Evolutionary conservation across 2,329 filamentous ascomycete species (phyloP).

Genomic region (Colletotrichum higginsianum): DNA sequence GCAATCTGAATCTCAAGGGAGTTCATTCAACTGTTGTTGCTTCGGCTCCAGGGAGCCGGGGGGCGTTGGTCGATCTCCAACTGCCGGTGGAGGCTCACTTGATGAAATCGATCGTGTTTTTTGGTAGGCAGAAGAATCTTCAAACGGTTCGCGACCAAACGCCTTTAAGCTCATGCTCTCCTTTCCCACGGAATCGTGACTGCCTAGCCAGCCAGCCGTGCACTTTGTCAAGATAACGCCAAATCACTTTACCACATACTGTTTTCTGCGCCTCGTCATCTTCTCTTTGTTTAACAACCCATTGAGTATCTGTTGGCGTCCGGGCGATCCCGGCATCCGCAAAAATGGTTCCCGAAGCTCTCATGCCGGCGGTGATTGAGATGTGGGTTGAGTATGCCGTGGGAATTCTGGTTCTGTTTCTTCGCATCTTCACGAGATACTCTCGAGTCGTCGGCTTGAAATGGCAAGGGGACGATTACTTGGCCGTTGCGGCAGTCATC

Average conservation of each 20-base stretch:
- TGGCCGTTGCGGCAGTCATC: conserved; percentile 27
- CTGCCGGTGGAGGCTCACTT: not conserved
- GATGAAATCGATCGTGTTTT: not conserved
- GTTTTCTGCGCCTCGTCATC: too few relatives aligned
- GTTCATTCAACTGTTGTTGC: not conserved
- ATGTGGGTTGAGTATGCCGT: conserved; percentile 39
- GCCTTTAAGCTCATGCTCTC: not conserved
- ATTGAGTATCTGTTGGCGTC: not conserved
- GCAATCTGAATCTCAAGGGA: not conserved
- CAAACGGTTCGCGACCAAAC: not conserved
- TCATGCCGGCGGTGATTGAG: conserved; percentile 35
- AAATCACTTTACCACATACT: not conserved
- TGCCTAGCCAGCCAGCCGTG: too few relatives aligned
- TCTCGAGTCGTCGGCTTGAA: conserved; percentile 24
- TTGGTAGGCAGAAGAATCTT: not conserved
- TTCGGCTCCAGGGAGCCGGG: not conserved
- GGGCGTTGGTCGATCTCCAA: conserved; percentile 1
- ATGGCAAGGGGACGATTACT: conserved; percentile 37
- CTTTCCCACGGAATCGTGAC: not conserved
- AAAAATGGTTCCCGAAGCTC: conserved; percentile 24
- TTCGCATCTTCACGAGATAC: conserved; percentile 29
- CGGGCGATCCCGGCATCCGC: conserved; percentile 12
- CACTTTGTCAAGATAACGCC: too few relatives aligned
- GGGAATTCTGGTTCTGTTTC: conserved; percentile 28
- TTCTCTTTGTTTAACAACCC: not conserved